Percentiles rank a stretch among this genome's conserved stretches.
Conservation (phyloP, 2,329 filamentous ascomycete species). For the Aspergillus intermedius region DNA sequence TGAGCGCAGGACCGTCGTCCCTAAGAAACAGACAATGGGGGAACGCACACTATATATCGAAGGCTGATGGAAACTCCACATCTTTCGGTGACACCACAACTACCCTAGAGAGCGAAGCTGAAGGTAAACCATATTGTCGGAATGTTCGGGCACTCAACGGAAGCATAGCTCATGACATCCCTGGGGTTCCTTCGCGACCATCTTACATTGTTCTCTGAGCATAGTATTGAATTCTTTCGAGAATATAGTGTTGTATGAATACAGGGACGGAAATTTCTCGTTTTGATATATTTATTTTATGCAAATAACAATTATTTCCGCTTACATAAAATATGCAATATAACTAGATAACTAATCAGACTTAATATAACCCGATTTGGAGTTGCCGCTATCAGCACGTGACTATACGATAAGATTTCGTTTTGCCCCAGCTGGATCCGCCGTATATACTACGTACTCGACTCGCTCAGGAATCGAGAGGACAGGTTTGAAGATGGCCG, state of each 20-base stretch:
- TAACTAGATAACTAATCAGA: background rate
- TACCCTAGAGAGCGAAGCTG: slow-evolving; percentile 16
- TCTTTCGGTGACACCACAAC: slow-evolving; percentile 25
- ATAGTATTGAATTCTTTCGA: background rate
- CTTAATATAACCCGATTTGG: background rate
- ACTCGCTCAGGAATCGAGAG: background rate
- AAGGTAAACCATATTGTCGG: slow-evolving; percentile 16
- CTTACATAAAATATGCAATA: background rate
- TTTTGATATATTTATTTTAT: background rate
- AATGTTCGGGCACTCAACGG: slow-evolving; percentile 22
- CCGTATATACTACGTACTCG: background rate
- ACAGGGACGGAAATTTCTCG: background rate
- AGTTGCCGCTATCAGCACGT: background rate
- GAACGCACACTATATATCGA: slow-evolving; percentile 19
- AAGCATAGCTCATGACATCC: slow-evolving; percentile 15
- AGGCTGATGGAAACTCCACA: slow-evolving; percentile 14
- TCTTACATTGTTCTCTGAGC: background rate
- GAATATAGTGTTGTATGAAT: background rate
- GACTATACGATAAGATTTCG: background rate
- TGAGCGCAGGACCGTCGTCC: slow-evolving; percentile 29
- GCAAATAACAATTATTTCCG: background rate
- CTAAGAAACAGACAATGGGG: slow-evolving; percentile 25
- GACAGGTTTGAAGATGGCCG: slow-evolving; percentile 11
- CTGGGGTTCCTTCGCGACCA: background rate
- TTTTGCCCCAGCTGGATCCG: too few relatives aligned